These are phyloP conservation scores for Pichia sp. DNA, from an alignment of 1,139 yeast genomes.

Conservation along the genomic window DNA sequence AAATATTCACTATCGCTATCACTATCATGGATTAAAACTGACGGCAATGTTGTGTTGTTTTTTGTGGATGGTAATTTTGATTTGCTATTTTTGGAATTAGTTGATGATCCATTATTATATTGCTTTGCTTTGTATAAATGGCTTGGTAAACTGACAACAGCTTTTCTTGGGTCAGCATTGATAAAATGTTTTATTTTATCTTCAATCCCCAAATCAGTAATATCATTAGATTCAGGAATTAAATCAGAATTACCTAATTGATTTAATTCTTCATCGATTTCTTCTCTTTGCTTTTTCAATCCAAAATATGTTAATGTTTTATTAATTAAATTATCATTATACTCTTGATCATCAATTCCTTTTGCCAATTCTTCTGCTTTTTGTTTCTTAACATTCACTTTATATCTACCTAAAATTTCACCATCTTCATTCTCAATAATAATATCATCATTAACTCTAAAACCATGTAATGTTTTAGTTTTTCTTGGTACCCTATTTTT, in stretches of 20 bases:
- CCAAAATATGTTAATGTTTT: conserved; percentile 19
- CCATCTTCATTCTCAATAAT: conserved; percentile 90
- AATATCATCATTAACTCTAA: conserved; percentile 62
- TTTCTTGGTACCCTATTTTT: conserved; percentile 13
- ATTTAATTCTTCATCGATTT: conserved; percentile 20
- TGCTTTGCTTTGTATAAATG: not conserved
- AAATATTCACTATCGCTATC: conserved; percentile 5
- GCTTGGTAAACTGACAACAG: conserved; percentile 15
- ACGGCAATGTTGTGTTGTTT: too few relatives aligned
- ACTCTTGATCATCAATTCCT: conserved; percentile 9
- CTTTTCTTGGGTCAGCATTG: conserved; percentile 21
- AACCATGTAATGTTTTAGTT: conserved; percentile 37
- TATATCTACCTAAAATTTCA: conserved; percentile 79
- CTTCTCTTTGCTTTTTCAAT: conserved; percentile 11
- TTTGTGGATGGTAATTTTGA: too few relatives aligned
- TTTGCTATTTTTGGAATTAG: not conserved
- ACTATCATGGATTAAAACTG: conserved; percentile 7
- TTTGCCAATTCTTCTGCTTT: conserved; percentile 6
- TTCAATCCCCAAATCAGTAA: conserved; percentile 18
- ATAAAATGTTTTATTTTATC: conserved; percentile 23
- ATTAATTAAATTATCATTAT: conserved; percentile 14
- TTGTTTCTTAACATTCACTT: conserved; percentile 40
- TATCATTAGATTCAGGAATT: conserved; percentile 17
- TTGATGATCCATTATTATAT: not conserved
- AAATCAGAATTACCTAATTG: conserved; percentile 19